Base-by-base conservation (phyloP, 345 rosid genomes). In the Nephelium lappaceum region DNA sequence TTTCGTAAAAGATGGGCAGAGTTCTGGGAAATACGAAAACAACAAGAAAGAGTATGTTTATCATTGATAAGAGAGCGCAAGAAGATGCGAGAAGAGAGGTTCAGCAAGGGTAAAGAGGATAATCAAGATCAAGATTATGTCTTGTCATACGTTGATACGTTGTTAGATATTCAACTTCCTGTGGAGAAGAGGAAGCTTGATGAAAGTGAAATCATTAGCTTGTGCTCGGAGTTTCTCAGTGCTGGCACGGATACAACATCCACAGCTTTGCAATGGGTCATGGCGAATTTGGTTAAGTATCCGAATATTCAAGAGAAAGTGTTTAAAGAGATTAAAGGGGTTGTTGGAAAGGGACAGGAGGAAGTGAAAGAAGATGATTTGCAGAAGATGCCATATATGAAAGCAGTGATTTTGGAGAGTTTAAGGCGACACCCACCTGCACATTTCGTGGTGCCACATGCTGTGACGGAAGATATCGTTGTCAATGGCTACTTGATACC, bases 131-230 rank as follows among this genome's bases (percentile, higher is more conserved):
- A 58, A 0, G 24, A 73, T 3, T 16, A 24, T 43, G 31, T 69
- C 4, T 27, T 77, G 9, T 43, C 43, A 1, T 77, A 69, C 5
- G 62, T 77, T 8, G 80, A 77, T 62, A 69, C 80, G 8, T 14
- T 77, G 62, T 45, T 77, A 0, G 75, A 77, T 77, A 9, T 77
- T 7, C 24, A 77, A 1, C 80, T 77, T n/a, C 80, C 75, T 0
- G 80, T 60, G 9, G 60, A 69, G 69, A 61, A 70, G 9, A 77
- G 75, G 38, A 77, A 70, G 53, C 79, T 76, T 14, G 6, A 42
- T n/a, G 76, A 60, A 60, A 11, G 4, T 1, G 76, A 73, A 60
- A 73, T 73, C 24, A 31, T 73, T 5, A 58, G 53, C 60, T 60
- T 73, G n/a, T 58, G 67, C 14, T 12, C 67, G 3, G 67, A 73